phyloP scores from a whole-genome alignment of 305 asterid species.

The Fraxinus platypoda region DNA sequence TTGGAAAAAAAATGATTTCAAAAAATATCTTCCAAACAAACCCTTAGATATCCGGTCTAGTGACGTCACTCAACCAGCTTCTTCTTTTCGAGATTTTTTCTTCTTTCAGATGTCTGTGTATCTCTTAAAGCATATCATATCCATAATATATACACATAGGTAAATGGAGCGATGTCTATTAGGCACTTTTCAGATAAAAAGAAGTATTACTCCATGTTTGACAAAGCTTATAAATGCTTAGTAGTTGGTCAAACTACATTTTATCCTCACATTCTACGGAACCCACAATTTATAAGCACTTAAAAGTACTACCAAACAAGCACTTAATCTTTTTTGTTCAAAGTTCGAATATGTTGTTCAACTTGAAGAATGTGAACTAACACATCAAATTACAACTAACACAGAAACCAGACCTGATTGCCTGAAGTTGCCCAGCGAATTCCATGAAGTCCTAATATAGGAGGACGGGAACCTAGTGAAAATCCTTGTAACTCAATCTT shows the following conservation, averaged over 20 bases:
- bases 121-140: not conserved
- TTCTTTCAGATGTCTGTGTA: not conserved
- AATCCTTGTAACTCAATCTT: conserved; percentile 82
- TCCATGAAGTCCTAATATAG: conserved; percentile 84
- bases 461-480: conserved; percentile 86
- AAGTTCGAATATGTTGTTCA: not conserved
- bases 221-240: not conserved
- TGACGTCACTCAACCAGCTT: not conserved
- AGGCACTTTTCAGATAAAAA: not conserved
- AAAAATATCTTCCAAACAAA: not conserved
- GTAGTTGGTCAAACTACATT: not conserved
- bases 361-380: not conserved
- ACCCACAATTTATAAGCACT: not conserved
- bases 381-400: conserved; percentile 4
- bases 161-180: not conserved
- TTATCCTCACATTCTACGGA: not conserved
- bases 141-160: not conserved
- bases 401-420: conserved; percentile 71
- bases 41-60: not conserved
- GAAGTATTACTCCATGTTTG: not conserved
- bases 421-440: conserved; percentile 81
- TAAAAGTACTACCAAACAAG: not conserved
- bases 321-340: not conserved
- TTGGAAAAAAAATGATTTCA: not conserved
- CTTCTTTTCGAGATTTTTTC: not conserved